These are phyloP conservation scores for Leccinum rimulosum DNA, from an alignment of 768 basidiomycete species.

Conservation along the genomic window DNA sequence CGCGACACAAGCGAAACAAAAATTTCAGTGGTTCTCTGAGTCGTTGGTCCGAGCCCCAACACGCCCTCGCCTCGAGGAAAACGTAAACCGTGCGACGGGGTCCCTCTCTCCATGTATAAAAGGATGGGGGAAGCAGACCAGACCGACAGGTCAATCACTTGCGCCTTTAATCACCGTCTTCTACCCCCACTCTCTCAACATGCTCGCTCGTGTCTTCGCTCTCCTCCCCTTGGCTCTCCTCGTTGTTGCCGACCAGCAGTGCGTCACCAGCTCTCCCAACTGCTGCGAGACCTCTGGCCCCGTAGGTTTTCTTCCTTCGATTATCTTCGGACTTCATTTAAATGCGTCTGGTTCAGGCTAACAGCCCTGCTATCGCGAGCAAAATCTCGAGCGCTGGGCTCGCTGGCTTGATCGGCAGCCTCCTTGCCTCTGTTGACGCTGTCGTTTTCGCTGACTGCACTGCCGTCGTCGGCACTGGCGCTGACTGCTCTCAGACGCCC, in stretches of 20 bases:
- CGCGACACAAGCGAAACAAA: background rate
- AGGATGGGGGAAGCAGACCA: background rate
- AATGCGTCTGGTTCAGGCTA: too few relatives aligned
- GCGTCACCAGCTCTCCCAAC: conserved; percentile 5
- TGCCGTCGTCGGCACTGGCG: too few relatives aligned
- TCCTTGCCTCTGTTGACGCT: background rate
- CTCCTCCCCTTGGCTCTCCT: conserved; percentile 17
- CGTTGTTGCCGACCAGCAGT: conserved; percentile 10
- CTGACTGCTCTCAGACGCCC: too few relatives aligned
- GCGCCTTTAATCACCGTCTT: background rate
- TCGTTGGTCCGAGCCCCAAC: too few relatives aligned
- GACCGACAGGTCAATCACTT: background rate
- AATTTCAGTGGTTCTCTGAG: background rate
- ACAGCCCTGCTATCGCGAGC: too few relatives aligned
- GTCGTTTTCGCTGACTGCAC: background rate
- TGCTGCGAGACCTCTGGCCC: conserved; percentile 10
- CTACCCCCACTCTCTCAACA: background rate
- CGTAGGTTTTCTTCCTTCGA: background rate
- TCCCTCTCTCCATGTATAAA: background rate
- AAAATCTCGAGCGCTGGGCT: rapidly evolving
- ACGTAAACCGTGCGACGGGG: background rate
- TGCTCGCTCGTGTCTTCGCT: conserved; percentile 21
- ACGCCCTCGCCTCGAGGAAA: background rate
- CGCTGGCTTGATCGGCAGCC: background rate
- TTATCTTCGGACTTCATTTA: background rate